A percentile compares a stretch with the other conserved stretches of the same genome.
phyloP scores from a whole-genome alignment of 2,329 filamentous ascomycete genomes.

The Hortaea werneckii region DNA sequence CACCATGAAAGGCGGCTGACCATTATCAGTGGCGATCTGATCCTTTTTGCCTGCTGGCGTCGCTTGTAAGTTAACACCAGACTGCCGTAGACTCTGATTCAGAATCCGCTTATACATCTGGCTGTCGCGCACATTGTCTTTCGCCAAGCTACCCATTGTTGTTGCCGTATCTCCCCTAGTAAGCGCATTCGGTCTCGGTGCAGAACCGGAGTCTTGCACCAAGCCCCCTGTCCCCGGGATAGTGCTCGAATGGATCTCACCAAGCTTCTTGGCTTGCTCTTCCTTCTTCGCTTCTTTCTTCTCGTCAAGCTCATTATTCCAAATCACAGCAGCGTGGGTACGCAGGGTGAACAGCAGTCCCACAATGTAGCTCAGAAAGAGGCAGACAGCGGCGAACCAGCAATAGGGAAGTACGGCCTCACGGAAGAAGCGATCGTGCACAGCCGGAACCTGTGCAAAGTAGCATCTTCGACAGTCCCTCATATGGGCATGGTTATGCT shows the following conservation, averaged over 20 bases:
- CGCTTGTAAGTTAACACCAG: slow-evolving; percentile 54
- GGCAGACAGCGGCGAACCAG: slow-evolving; percentile 71
- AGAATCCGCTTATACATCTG: slow-evolving; percentile 88
- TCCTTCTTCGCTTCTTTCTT: slow-evolving; percentile 34
- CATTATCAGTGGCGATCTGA: slow-evolving; percentile 2
- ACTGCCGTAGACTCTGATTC: slow-evolving; percentile 78
- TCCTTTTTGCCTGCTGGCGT: slow-evolving; percentile 28
- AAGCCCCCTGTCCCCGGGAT: slow-evolving; percentile 8
- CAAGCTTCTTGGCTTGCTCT: slow-evolving; percentile 3
- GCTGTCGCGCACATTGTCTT: slow-evolving; percentile 70
- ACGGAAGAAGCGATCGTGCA: slow-evolving; percentile 80
- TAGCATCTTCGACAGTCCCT: slow-evolving; percentile 84
- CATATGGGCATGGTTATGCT: slow-evolving; percentile 36
- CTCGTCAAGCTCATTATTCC: slow-evolving; percentile 64
- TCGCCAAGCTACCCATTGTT: slow-evolving; percentile 33
- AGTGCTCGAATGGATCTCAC: neutral
- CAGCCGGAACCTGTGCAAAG: slow-evolving; percentile 76
- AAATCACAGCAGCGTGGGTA: slow-evolving; percentile 93
- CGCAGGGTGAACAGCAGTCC: slow-evolving; percentile 91
- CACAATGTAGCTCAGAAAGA: slow-evolving; percentile 89
- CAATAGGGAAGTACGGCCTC: slow-evolving; percentile 89
- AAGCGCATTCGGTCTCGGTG: neutral
- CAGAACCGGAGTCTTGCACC: slow-evolving; percentile 1
- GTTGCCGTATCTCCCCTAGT: slow-evolving; percentile 8
- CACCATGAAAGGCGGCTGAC: slow-evolving; percentile 49